Evolutionary conservation across 306 rosid genomes (phyloP), one percentile per base, ranked within the genome.

Genomic region (Lathyrus tuberosus): DNA sequence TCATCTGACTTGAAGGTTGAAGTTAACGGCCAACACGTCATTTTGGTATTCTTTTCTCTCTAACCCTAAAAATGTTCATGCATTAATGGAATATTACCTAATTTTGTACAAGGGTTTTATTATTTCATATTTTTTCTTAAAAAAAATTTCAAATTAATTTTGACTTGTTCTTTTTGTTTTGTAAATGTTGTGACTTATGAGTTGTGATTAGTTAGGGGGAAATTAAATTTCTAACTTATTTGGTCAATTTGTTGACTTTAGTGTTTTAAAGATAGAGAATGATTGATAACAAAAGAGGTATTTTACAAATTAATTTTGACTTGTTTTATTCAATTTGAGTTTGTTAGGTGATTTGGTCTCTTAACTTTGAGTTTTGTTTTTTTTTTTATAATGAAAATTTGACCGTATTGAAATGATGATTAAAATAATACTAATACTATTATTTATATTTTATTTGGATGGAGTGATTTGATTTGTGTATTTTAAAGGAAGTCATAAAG

Each of bases 1-100:
- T 90, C 92, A 7, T 60, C 72, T 16, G 90, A 81, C 59, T 69
- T 88, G 78, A 94, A 88, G 79, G 76, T 90, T 42, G 92, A 90
- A 41, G 75, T 90, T 63, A 51, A 56, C 8, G 87, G 77, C 60
- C 82, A 66, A 67, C 96, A 94, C 76, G 94, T 94, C 5, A 78
- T 94, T 54, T 51, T 94, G 96, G 98, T 62, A 62, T 11, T 37
- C 3, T 62, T 38, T 62, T 38, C 30, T 11, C 30, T 17, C 31
- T 37, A 16, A 61, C 66, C 62, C 53, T 53, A 53, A 20, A 6
- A 4, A 18, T 46, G 18, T 46, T 47, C 3, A 17, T 44, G 10
- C 10, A 10, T 11, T 26, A 26, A 26, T 26, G 30, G 30, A 26
- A 26, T 26, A 2, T 26, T 26, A 3, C 2, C 30, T 26, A 26